Base-by-base conservation (phyloP, 305 asterid genomes). In the Coffea humblotiana region DNA sequence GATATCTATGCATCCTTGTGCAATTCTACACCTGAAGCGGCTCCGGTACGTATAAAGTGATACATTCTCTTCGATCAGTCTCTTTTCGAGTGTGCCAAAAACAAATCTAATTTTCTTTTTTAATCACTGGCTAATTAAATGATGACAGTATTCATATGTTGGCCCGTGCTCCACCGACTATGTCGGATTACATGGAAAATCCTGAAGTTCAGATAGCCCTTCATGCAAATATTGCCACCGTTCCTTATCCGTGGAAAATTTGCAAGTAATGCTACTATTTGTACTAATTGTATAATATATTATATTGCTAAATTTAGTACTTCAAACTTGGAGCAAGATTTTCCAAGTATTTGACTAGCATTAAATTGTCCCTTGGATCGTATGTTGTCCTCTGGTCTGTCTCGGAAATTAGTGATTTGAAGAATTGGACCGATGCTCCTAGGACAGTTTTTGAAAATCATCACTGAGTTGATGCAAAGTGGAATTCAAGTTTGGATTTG, bases 401-500 rank as follows among this genome's bases (percentile, higher is more conserved):
- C 13, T 23, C 15, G 1, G 14, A 71, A 74, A 29, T 56, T 61
- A 74, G 68, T 19, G 1, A 7, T 35, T 40, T 40, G 43, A 40
- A 40, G 88, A 90, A 78, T 74, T 9, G 88, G 84, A 40, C 43
- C 5, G 43, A 40, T 40, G 2, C 48, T n/a, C 89, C 86, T 0
- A 69, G 75, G 15, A 79, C 88, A 14, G 84, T 86, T 3, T 3
- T 79, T 88, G 76, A 86, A 90, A 56, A 54, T 77, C 43, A 85
- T 88, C 52, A 81, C 82, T 83, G 79, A 86, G 73, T 61, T 89
- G 83, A 82, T 86, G 91, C 77, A 73, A 37, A 80, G 54, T 65
- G 89, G 87, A 40, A 82, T 89, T 76, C 76, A 84, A 45, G 83
- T 88, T 75, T 86, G 86, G 86, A 78, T 86, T 52, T 89, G 86